These are phyloP conservation scores for Lepiota venenata DNA, from an alignment of 768 basidiomycete species.

Conservation along the genomic window DNA sequence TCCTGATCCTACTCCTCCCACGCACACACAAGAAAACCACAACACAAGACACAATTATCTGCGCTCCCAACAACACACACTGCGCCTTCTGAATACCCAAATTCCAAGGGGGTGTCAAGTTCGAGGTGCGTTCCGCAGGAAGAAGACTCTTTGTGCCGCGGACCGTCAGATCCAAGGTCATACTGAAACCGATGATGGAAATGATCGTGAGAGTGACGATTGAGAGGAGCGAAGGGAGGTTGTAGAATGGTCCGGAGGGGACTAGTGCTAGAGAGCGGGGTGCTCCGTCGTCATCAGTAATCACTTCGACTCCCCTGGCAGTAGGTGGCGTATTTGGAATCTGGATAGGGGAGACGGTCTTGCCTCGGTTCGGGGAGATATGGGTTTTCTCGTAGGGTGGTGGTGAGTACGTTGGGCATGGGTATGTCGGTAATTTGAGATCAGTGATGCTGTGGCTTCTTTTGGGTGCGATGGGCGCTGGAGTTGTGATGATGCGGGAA, in stretches of 20 bases:
- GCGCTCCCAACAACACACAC: conserved; percentile 19
- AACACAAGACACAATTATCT: conserved; percentile 14
- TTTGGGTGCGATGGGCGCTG: background rate
- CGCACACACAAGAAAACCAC: conserved; percentile 13
- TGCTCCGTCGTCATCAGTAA: too few species aligned
- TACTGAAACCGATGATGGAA: conserved; percentile 20
- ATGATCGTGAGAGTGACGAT: conserved; percentile 18
- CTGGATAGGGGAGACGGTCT: background rate
- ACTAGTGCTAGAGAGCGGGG: background rate
- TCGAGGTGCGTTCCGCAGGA: conserved; percentile 20
- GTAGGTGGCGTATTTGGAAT: background rate
- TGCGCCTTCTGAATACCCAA: conserved; percentile 25
- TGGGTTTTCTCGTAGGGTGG: background rate
- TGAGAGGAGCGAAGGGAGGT: conserved; percentile 13
- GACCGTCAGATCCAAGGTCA: conserved; percentile 24
- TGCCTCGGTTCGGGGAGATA: background rate
- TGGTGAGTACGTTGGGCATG: background rate
- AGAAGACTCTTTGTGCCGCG: conserved; percentile 20
- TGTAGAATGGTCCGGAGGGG: conserved; percentile 14
- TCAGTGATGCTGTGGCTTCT: background rate
- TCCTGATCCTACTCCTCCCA: conserved; percentile 9
- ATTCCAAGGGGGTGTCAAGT: conserved; percentile 23
- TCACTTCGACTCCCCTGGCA: too few species aligned
- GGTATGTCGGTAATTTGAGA: background rate
- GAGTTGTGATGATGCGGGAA: background rate